These are phyloP conservation scores for Thraustochytrium sp. DNA, from an alignment of 352 stramenopile genomes.

Conservation along the genomic window DNA sequence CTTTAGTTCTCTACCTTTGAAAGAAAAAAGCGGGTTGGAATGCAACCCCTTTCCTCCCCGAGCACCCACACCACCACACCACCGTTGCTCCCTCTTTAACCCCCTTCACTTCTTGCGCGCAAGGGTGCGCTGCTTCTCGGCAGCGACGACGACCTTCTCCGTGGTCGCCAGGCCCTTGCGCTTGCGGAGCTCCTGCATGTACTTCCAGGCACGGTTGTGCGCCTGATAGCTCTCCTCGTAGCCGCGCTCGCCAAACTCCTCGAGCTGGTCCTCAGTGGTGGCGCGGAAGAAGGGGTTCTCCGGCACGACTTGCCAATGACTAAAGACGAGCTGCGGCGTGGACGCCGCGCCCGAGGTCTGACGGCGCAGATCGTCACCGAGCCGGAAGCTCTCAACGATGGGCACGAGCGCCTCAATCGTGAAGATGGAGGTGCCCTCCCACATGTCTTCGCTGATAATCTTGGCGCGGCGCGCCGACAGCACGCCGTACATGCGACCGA, in stretches of 20 bases:
- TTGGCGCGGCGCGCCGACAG: conserved; percentile 83
- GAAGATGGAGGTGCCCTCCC: conserved; percentile 86
- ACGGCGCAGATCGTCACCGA: conserved; percentile 83
- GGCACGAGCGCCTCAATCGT: conserved; percentile 84
- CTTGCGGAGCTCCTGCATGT: conserved; percentile 86
- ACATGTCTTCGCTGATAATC: conserved; percentile 74
- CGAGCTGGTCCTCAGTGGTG: conserved; percentile 86
- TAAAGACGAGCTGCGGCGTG: conserved; percentile 89
- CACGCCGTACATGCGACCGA: conserved; percentile 87
- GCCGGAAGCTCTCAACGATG: conserved; percentile 84
- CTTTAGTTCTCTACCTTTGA: too few species aligned
- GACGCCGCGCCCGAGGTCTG: conserved; percentile 89
- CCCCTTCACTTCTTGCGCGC: conserved; percentile 67
- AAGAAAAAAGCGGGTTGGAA: too few species aligned
- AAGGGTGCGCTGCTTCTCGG: conserved; percentile 91
- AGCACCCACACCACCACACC: too few species aligned
- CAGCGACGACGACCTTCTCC: conserved; percentile 88
- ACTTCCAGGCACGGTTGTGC: conserved; percentile 81
- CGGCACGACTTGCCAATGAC: conserved; percentile 84
- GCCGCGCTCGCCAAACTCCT: conserved; percentile 85
- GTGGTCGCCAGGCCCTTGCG: conserved; percentile 86
- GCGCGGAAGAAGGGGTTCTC: conserved; percentile 94
- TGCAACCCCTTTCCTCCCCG: too few species aligned
- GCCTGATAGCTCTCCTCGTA: conserved; percentile 67
- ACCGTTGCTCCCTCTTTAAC: too few species aligned